phyloP scores from a whole-genome alignment of 2,329 filamentous ascomycete species.

The Elsinoe arachidis region DNA sequence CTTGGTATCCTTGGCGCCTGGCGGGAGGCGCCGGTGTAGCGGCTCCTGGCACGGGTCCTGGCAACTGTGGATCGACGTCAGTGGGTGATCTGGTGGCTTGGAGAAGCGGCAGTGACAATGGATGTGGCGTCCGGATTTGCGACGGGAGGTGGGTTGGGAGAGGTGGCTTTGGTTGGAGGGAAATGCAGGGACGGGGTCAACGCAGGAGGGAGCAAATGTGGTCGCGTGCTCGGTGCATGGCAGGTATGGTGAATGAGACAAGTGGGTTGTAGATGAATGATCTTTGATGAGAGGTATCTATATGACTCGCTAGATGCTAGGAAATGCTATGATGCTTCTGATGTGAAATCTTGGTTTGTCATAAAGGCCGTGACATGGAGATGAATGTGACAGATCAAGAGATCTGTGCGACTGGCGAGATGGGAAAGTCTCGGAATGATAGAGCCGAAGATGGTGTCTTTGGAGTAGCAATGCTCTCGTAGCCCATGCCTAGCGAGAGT shows the following conservation, averaged over 20 bases:
- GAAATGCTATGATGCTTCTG: slow-evolving; percentile 1
- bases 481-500: slow-evolving; percentile 2
- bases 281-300: background rate
- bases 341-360: background rate
- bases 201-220: background rate
- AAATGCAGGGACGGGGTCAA: background rate
- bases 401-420: slow-evolving; percentile 1
- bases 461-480: slow-evolving; percentile 6
- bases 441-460: slow-evolving; percentile 6
- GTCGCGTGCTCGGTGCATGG: background rate
- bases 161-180: background rate
- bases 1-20: background rate
- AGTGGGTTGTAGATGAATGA: background rate
- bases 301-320: background rate
- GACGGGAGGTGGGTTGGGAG: background rate
- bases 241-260: background rate
- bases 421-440: slow-evolving; percentile 10
- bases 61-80: background rate
- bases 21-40: background rate
- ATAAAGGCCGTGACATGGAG: background rate
- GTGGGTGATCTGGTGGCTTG: background rate
- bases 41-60: background rate
- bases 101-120: too few species aligned
- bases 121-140: background rate
- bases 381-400: background rate